Evolutionary conservation across 2,329 filamentous ascomycete genomes (phyloP).

Genomic region (Lojkania enalia): DNA sequence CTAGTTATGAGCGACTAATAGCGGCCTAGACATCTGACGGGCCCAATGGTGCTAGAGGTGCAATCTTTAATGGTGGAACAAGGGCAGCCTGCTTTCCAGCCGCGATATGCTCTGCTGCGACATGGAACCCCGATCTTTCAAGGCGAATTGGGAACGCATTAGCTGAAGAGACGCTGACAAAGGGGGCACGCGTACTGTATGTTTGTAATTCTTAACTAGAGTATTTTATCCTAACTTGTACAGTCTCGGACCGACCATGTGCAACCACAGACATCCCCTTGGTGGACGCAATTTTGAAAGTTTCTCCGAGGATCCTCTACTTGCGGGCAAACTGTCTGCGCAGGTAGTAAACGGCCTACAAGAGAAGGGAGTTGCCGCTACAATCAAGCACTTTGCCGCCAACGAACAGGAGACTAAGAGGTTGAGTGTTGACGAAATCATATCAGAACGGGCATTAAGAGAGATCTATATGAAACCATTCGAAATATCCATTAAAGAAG

Average conservation of each 20-base stretch:
- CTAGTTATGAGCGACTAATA: background rate
- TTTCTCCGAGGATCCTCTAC: conserved; percentile 69
- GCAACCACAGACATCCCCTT: conserved; percentile 77
- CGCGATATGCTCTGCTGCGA: conserved; percentile 68
- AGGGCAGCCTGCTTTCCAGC: conserved; percentile 74
- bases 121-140: conserved; percentile 69
- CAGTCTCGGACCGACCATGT: conserved; percentile 72
- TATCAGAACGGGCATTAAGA: conserved; percentile 60
- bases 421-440: conserved; percentile 55
- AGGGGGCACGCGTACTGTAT: conserved; percentile 69
- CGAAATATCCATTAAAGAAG: conserved; percentile 72
- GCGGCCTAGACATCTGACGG: conserved; percentile 62
- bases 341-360: conserved; percentile 64
- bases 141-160: conserved; percentile 63
- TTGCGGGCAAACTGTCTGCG: conserved; percentile 69
- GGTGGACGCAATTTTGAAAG: conserved; percentile 80
- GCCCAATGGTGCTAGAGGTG: conserved; percentile 66
- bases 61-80: conserved; percentile 65
- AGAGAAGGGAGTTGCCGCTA: conserved; percentile 66
- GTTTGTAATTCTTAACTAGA: conserved; percentile 4
- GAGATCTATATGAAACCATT: conserved; percentile 62
- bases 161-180: conserved; percentile 70
- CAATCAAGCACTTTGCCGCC: conserved; percentile 74
- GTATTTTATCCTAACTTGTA: conserved; percentile 2
- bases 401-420: conserved; percentile 73